Percentiles rank a stretch among this genome's conserved stretches.
Evolutionary conservation across 352 stramenopile genomes (phyloP).

Genomic region (Phytophthora melonis): DNA sequence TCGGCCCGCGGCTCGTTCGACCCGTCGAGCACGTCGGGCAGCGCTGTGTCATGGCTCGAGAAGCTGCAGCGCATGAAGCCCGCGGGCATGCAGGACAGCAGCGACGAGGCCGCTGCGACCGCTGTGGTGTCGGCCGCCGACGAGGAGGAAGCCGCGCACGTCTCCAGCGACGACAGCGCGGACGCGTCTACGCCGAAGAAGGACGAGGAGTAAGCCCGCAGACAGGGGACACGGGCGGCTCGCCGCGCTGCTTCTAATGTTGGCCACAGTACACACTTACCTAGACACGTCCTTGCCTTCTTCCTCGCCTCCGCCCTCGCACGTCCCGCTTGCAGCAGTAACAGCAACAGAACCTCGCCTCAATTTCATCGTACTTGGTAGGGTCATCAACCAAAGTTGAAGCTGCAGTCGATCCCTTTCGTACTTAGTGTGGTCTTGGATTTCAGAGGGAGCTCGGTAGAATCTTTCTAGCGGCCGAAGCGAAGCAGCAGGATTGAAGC

Average conservation of each 20-base stretch:
- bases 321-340: background rate
- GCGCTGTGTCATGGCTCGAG: conserved; percentile 87
- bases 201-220: conserved; percentile 35
- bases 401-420: conserved; percentile 17
- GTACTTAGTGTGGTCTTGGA: conserved; percentile 25
- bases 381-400: conserved; percentile 17
- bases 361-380: background rate
- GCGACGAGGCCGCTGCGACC: conserved; percentile 40
- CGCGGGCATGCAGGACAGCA: conserved; percentile 51
- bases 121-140: conserved; percentile 36
- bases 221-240: background rate
- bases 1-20: conserved; percentile 75
- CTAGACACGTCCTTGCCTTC: conserved; percentile 16
- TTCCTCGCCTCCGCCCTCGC: background rate
- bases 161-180: background rate
- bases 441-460: conserved; percentile 13
- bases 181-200: conserved; percentile 17
- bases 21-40: conserved; percentile 68
- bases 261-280: conserved; percentile 34
- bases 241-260: conserved; percentile 4
- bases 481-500: conserved; percentile 35
- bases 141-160: conserved; percentile 20
- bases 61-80: conserved; percentile 91
- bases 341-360: too few relatives aligned
- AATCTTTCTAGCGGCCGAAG: conserved; percentile 36